Conservation (phyloP, 2,329 filamentous ascomycete genomes). For the Fusarium aywerte region DNA sequence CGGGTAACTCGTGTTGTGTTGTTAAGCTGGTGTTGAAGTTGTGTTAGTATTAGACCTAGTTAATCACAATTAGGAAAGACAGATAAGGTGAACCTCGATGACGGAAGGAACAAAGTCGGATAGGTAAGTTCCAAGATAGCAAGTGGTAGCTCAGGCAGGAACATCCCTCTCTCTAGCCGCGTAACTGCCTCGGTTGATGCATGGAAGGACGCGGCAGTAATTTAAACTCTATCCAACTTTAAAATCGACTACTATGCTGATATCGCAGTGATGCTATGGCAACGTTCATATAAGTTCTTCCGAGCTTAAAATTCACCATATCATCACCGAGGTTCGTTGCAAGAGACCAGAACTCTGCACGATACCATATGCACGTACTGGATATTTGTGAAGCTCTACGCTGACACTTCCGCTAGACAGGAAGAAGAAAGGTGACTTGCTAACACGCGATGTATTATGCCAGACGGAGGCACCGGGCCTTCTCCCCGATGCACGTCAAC, state of each 20-base stretch:
- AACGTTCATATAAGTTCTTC: neutral
- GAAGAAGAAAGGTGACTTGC: neutral
- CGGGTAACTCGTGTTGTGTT: neutral
- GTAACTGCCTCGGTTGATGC: conserved; percentile 7
- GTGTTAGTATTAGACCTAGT: neutral
- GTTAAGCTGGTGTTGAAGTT: neutral
- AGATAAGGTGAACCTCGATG: conserved; percentile 7
- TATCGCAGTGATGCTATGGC: neutral
- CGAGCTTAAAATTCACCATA: neutral
- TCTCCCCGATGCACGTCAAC: conserved; percentile 24
- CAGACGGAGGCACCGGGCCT: conserved; percentile 8
- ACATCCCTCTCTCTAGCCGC: neutral
- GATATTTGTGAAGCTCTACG: neutral
- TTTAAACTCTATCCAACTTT: conserved; percentile 12
- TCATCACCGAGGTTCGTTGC: neutral
- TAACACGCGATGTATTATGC: neutral
- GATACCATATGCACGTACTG: neutral
- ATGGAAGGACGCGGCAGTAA: neutral
- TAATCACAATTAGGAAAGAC: neutral
- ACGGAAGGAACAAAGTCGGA: neutral
- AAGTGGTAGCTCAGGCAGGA: neutral
- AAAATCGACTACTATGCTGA: neutral
- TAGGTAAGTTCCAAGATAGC: conserved; percentile 11
- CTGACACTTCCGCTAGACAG: neutral
- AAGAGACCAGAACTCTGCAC: neutral